A percentile compares a stretch with the other conserved stretches of the same genome.
phyloP scores from a whole-genome alignment of 805 yeast species.

The Danielia oregonensis region DNA sequence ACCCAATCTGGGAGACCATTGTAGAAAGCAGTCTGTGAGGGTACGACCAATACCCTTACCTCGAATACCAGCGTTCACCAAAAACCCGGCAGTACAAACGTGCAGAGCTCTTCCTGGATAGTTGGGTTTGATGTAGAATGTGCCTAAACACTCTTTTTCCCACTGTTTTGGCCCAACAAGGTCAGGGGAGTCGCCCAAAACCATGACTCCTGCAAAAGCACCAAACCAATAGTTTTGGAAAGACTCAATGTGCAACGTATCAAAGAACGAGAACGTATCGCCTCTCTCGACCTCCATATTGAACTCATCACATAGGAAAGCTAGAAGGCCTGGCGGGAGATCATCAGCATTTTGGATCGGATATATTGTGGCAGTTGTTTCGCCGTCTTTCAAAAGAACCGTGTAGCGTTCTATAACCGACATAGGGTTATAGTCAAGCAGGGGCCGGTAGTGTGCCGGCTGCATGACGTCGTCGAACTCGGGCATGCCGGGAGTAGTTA shows the following conservation, averaged over 20 bases:
- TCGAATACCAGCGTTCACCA: constrained; percentile 90
- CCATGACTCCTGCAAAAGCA: constrained; percentile 73
- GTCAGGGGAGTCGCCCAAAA: constrained; percentile 62
- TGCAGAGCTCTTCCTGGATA: constrained; percentile 93
- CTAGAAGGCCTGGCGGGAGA: constrained; percentile 73
- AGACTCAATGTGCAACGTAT: constrained; percentile 68
- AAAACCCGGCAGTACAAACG: constrained; percentile 83
- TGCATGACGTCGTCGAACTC: constrained; percentile 49
- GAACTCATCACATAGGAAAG: constrained; percentile 85
- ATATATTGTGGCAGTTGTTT: constrained; percentile 88
- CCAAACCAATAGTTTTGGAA: constrained; percentile 89
- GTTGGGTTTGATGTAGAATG: constrained; percentile 80
- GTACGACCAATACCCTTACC: constrained; percentile 90
- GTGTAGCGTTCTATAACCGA: constrained; percentile 60
- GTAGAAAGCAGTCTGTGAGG: constrained; percentile 74
- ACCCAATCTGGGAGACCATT: constrained; percentile 90
- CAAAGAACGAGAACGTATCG: constrained; percentile 82
- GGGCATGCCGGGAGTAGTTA: constrained; percentile 32
- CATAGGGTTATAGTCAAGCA: constrained; percentile 33
- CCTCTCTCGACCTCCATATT: constrained; percentile 91
- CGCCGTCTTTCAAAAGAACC: constrained; percentile 78
- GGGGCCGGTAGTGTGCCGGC: constrained; percentile 42
- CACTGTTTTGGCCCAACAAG: constrained; percentile 61
- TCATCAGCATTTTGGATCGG: constrained; percentile 68
- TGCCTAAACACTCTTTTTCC: constrained; percentile 91